Base-by-base conservation (phyloP, 768 basidiomycete genomes). In the Tylopilus felleus region DNA sequence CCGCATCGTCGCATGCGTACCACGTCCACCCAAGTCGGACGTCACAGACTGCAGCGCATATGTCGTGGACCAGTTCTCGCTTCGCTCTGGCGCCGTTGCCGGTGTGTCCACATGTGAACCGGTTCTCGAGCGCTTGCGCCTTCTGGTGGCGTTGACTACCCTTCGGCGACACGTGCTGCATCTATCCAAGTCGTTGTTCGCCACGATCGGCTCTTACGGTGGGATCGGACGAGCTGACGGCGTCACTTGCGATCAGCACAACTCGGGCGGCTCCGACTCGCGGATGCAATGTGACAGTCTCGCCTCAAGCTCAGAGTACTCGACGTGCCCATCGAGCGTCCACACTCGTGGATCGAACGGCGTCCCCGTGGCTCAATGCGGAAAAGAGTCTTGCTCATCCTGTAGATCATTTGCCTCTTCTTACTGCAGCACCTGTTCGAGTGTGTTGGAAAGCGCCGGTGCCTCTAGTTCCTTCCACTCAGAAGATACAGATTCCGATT, bases 361-460 rank as follows among this genome's bases (percentile, higher is more conserved):
- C 41, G 17, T 21, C 17, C 17, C 12, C 17, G 28, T 29, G 23
- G n/a, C n/a, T 13, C 33, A 33, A 52, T 51, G 31, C 10, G 38
- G 31, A 17, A 16, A 17, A 17, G n/a, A 22, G 6, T 29, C 27
- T 35, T 50, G 43, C n/a, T 55, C 56, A 27, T 55, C 57, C 4
- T 42, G 48, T 35, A 16, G 35, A 46, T 59, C 60, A 5, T 53
- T 31, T 10, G 12, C 28, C 43, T 57, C 58, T 36, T 64, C 65
- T 9, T 57, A 16, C 21, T 69, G 66, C 46, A 65, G 67, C 47
- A 65, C 58, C 43, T 69, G 63, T 38, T 59, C 46, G 21, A 58
- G 57, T 39, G 42, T 38, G 39, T 39, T 45, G 36, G 57, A 44
- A 25, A 59, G 58, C 39, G 5, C 23, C 39, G 42, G 49, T 22